These are phyloP conservation scores for Schizonepeta tenuifolia DNA, from an alignment of 257 asterid species.

Conservation along the genomic window DNA sequence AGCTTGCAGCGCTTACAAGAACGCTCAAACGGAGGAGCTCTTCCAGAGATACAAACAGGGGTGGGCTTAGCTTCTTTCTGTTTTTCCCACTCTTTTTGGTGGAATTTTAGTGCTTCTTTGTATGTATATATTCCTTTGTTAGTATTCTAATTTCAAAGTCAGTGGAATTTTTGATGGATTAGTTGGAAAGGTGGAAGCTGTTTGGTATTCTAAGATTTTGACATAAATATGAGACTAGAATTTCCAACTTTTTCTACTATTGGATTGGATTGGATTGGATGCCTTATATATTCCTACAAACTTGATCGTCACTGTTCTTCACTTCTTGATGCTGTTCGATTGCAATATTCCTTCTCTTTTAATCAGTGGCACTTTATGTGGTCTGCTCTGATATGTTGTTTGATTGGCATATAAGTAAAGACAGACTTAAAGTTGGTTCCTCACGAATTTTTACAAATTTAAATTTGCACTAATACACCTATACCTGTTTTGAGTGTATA, in stretches of 20 bases:
- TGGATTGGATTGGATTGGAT: too few relatives aligned
- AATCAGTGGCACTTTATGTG: too few relatives aligned
- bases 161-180: not conserved
- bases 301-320: not conserved
- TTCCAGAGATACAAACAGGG: conserved; percentile 67
- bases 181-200: conserved; percentile 10
- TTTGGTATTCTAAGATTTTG: not conserved
- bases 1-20: conserved; percentile 83
- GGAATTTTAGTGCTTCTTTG: conserved; percentile 11
- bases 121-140: conserved; percentile 39
- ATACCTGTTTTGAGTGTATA: too few relatives aligned
- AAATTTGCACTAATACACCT: too few relatives aligned
- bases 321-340: not conserved
- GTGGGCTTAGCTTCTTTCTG: conserved; percentile 39
- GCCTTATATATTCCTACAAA: not conserved
- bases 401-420: too few relatives aligned
- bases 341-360: not conserved
- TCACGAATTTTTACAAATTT: too few relatives aligned
- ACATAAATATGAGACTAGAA: conserved; percentile 8
- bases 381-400: too few relatives aligned
- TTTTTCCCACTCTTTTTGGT: conserved; percentile 16
- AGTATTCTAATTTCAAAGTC: not conserved
- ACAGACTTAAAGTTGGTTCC: too few relatives aligned
- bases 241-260: not conserved
- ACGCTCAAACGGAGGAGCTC: conserved; percentile 77